Conservation (phyloP, 257 asterid genomes). For the Marsdenia floribunda region DNA sequence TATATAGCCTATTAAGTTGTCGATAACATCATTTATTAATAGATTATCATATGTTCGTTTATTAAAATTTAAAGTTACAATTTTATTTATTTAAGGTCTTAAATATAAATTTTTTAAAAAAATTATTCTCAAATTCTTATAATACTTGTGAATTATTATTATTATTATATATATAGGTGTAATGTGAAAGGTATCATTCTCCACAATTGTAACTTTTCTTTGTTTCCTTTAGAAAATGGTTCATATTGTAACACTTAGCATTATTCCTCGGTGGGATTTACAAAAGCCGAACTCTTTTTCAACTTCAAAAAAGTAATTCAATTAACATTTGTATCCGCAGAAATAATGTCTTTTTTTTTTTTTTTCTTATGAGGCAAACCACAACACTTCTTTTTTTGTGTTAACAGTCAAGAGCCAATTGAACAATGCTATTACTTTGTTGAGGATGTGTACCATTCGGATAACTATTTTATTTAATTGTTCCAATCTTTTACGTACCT, state of each 20-base stretch:
- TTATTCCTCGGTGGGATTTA: not conserved
- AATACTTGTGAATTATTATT: too few relatives aligned
- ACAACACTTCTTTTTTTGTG: conserved; percentile 3
- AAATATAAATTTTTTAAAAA: too few relatives aligned
- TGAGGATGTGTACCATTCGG: not conserved
- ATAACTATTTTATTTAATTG: not conserved
- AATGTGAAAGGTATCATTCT: too few relatives aligned
- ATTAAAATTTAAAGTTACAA: too few relatives aligned
- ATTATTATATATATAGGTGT: too few relatives aligned
- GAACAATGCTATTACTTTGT: not conserved
- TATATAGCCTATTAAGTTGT: too few relatives aligned
- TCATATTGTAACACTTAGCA: not conserved
- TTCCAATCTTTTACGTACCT: not conserved
- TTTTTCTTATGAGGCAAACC: not conserved
- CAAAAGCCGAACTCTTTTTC: not conserved
- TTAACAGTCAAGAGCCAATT: conserved; percentile 5
- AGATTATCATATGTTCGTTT: too few relatives aligned
- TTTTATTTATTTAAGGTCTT: too few relatives aligned
- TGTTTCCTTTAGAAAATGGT: not conserved
- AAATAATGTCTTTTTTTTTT: not conserved
- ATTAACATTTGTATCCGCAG: not conserved
- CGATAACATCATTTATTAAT: too few relatives aligned
- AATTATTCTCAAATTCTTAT: too few relatives aligned
- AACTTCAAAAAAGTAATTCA: not conserved
- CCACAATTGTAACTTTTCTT: not conserved